Conservation (phyloP, 2,329 filamentous ascomycete species). For the Ophiostoma australiae region DNA sequence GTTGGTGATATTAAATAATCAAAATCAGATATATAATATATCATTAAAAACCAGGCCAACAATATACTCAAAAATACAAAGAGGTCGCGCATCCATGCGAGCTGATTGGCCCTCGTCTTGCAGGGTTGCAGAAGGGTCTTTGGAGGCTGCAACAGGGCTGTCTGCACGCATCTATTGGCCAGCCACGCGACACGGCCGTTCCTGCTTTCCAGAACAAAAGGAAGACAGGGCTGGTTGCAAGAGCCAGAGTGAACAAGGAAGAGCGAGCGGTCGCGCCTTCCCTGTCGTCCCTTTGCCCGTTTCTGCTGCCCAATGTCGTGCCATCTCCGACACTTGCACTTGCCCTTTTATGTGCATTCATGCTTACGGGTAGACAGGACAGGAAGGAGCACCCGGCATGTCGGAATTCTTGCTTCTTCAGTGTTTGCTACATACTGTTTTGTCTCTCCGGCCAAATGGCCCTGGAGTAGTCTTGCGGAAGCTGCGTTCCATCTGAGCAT, state of each 20-base stretch:
- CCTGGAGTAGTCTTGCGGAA: background rate
- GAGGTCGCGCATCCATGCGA: slow-evolving; percentile 17
- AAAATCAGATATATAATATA: background rate
- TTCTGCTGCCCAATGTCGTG: slow-evolving; percentile 19
- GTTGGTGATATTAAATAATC: background rate
- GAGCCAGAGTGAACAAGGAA: background rate
- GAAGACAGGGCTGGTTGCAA: background rate
- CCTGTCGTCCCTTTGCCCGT: slow-evolving; percentile 5
- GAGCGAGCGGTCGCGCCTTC: slow-evolving; percentile 16
- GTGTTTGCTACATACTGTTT: background rate
- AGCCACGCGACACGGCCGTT: slow-evolving; percentile 26
- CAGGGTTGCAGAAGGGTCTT: background rate
- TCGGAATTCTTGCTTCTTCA: background rate
- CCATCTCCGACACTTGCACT: slow-evolving; percentile 24
- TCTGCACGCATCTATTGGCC: slow-evolving; percentile 27
- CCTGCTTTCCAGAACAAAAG: slow-evolving; percentile 17
- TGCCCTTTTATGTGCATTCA: background rate
- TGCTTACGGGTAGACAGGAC: background rate
- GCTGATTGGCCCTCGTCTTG: slow-evolving; percentile 17
- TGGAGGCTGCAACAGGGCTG: background rate
- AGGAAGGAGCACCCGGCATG: background rate
- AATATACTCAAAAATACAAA: background rate
- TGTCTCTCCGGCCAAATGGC: background rate
- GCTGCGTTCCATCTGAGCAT: background rate
- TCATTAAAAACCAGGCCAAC: background rate